These are phyloP conservation scores for Leccinum truebloodii DNA, from an alignment of 768 basidiomycete genomes.

Conservation along the genomic window DNA sequence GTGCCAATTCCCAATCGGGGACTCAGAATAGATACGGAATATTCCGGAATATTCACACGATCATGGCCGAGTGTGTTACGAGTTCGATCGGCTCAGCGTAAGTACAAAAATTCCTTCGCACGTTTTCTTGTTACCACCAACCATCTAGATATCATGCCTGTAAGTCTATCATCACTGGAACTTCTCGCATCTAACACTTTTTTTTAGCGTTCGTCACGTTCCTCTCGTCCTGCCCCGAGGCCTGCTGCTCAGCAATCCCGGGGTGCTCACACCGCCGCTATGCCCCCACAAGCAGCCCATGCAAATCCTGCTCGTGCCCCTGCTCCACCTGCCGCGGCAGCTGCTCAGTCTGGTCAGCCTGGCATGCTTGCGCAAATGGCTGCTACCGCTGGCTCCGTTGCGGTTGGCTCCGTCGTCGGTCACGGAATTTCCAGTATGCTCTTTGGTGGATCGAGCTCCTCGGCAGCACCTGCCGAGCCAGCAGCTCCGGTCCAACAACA, in stretches of 20 bases:
- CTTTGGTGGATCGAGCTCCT: conserved; percentile 65
- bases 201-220: conserved; percentile 73
- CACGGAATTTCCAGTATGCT: conserved; percentile 91
- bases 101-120: conserved; percentile 15
- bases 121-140: conserved; percentile 22
- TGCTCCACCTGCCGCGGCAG: conserved; percentile 35
- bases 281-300: conserved; percentile 41
- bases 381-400: conserved; percentile 88
- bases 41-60: conserved; percentile 19
- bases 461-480: conserved; percentile 41
- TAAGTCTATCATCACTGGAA: conserved; percentile 30
- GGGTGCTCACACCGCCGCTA: conserved; percentile 50
- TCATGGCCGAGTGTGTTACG: conserved; percentile 22
- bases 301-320: conserved; percentile 45
- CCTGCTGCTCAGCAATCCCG: conserved; percentile 51
- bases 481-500: conserved; percentile 50
- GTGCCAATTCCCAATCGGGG: neutral
- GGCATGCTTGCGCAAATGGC: conserved; percentile 86
- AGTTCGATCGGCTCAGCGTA: neutral
- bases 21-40: neutral
- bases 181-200: neutral
- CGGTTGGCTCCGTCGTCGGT: conserved; percentile 83
- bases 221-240: conserved; percentile 58
- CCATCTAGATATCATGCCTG: conserved; percentile 43
- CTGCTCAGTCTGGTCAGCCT: conserved; percentile 51